A percentile compares a stretch with the other conserved stretches of the same genome.
phyloP scores from a whole-genome alignment of 805 yeast species.

The Suhomyces vadensis region DNA sequence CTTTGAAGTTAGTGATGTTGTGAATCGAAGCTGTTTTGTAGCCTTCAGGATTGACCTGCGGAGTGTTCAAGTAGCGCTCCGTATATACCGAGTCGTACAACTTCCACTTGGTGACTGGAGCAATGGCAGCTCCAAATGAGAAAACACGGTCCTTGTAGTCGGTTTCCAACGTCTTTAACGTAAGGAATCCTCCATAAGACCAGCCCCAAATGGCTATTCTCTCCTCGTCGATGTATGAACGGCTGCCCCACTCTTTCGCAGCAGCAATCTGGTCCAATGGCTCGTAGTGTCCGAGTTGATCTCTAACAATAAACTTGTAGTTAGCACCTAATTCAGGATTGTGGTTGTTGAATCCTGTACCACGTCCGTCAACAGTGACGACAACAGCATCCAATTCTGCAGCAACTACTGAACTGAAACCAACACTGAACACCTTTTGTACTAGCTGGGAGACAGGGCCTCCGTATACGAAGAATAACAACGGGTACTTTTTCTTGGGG shows the following conservation, averaged over 20 bases:
- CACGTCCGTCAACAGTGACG: conserved; percentile 95
- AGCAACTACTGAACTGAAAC: conserved; percentile 74
- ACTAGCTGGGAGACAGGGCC: conserved; percentile 95
- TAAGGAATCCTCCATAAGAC: conserved; percentile 83
- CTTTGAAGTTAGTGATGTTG: conserved; percentile 45
- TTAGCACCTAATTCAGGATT: conserved; percentile 43
- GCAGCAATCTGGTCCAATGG: conserved; percentile 85
- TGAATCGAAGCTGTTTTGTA: conserved; percentile 49
- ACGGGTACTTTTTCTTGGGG: conserved; percentile 66
- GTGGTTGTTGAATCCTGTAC: conserved; percentile 85
- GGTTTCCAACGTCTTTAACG: conserved; percentile 69
- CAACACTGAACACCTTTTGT: conserved; percentile 54
- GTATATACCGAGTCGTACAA: conserved; percentile 78
- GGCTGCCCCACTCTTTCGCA: conserved; percentile 67
- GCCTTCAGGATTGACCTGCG: conserved; percentile 49
- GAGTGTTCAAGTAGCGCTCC: conserved; percentile 70
- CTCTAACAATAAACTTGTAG: conserved; percentile 79
- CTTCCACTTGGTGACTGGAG: conserved; percentile 82
- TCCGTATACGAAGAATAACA: conserved; percentile 87
- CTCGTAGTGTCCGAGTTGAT: conserved; percentile 78
- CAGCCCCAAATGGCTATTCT: conserved; percentile 81
- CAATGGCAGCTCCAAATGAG: conserved; percentile 78
- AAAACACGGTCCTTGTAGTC: conserved; percentile 59
- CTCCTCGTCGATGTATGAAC: conserved; percentile 59
- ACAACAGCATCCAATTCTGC: conserved; percentile 80